phyloP scores from a whole-genome alignment of 345 rosid genomes.

The Salix exigua region DNA sequence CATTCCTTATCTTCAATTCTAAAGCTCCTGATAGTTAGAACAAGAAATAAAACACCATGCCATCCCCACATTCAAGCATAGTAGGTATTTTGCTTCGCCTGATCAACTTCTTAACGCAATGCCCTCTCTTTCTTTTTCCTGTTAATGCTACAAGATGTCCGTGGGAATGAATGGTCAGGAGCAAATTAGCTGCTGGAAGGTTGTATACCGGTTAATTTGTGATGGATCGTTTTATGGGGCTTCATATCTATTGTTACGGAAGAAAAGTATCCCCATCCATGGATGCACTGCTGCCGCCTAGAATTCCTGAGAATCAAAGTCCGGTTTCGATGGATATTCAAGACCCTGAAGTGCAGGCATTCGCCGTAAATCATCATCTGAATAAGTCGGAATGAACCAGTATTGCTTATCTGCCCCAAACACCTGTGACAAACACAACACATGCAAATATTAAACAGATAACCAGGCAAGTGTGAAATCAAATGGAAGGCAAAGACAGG shows the following conservation, averaged over 20 bases:
- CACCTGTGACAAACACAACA: conserved; percentile 43
- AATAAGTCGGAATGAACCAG: conserved; percentile 81
- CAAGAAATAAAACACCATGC: conserved; percentile 1
- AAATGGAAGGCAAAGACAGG: not conserved
- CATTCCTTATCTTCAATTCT: conserved; percentile 16
- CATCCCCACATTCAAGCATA: conserved; percentile 7
- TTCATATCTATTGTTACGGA: conserved; percentile 20
- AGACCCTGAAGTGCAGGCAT: conserved; percentile 94
- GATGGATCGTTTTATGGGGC: not conserved
- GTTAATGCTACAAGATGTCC: conserved; percentile 11
- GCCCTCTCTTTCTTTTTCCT: not conserved
- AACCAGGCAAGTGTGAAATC: not conserved
- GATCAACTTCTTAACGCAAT: not conserved
- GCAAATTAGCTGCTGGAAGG: conserved; percentile 10
- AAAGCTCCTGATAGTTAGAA: conserved; percentile 9
- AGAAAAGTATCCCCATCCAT: conserved; percentile 13
- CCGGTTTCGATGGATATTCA: conserved; percentile 82
- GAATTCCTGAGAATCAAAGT: conserved; percentile 68
- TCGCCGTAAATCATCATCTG: conserved; percentile 76
- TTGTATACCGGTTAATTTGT: conserved; percentile 13
- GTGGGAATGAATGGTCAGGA: conserved; percentile 21
- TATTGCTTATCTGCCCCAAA: conserved; percentile 76
- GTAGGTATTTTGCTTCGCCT: not conserved
- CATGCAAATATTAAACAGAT: not conserved
- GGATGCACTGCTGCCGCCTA: conserved; percentile 21